Base-by-base conservation (phyloP, 805 yeast genomes). In the Brettanomyces bruxellensis region DNA sequence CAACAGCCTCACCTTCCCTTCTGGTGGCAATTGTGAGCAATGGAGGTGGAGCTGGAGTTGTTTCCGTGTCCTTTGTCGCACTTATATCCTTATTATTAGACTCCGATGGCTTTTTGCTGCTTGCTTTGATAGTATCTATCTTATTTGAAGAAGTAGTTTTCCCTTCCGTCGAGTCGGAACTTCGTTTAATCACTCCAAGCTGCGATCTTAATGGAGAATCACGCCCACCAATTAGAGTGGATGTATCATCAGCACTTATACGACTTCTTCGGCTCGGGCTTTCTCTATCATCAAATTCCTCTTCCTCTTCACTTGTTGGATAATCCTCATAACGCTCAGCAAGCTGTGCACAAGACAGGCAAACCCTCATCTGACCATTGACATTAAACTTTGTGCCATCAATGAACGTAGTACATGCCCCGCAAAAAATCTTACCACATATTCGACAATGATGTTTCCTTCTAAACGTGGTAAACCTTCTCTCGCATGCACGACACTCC, bases 341-440 rank as follows among this genome's bases (percentile, higher is more conserved):
- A 53, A 78, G 70, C 25, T 71, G 70, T 41, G 72, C 73, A 60
- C 97, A 89, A 1, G 83, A 79, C 46, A 75, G 72, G 57, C 96
- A 89, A 2, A 84, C 87, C 48, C 95, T 67, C 73, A 84, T 75
- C 58, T 75, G 81, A 18, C 90, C 95, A 25, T 70, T 70, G 53
- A 74, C 70, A 38, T 80, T 75, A 69, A 86, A 72, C 61, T 71
- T 71, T 44, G 78, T 74, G 43, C 93, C 87, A 49, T 84, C 57
- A 56, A 87, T 67, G 56, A 88, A 75, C 3, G 76, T 66, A 0
- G 96, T 87, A 62, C 99, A 91, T 8, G 75, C 72, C 40, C 84
- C 74, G 63, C 99, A 91, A 59, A 90, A 91, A 43, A 91, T 90
- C 62, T 90, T 96, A 2, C 99, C 99, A 65, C 99, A 91, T 34